Conservation (phyloP, 352 stramenopile genomes). For the Globisporangium viniferum region DNA sequence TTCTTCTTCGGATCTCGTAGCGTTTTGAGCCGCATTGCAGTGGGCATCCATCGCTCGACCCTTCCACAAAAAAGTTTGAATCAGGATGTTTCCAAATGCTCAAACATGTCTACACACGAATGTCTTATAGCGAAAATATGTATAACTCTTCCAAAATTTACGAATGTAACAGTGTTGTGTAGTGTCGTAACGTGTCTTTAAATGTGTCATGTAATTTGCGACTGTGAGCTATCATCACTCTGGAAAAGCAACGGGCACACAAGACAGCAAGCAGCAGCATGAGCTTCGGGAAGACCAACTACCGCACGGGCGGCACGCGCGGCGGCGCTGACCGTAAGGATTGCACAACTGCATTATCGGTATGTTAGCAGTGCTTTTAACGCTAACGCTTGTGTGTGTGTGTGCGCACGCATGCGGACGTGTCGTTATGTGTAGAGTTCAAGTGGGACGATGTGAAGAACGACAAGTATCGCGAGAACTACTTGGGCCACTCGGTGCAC, state of each 20-base stretch:
- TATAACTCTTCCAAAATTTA: background rate
- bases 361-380: background rate
- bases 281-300: slow-evolving; percentile 86
- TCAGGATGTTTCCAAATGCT: background rate
- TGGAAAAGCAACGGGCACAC: background rate
- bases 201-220: background rate
- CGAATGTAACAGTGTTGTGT: background rate
- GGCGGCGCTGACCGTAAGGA: slow-evolving; percentile 84
- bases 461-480: slow-evolving; percentile 92
- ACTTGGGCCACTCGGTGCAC: slow-evolving; percentile 86
- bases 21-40: background rate
- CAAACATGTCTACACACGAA: background rate
- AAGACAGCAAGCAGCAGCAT: slow-evolving; percentile 24
- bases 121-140: background rate
- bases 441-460: slow-evolving; percentile 94
- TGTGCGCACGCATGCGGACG: background rate
- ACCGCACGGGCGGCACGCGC: slow-evolving; percentile 82
- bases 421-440: slow-evolving; percentile 58
- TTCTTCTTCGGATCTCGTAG: slow-evolving; percentile 3
- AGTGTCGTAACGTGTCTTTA: background rate
- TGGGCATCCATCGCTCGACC: background rate
- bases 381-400: background rate
- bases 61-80: slow-evolving; percentile 15
- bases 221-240: too few relatives aligned
- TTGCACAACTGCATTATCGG: background rate